Evolutionary conservation across 2,329 filamentous ascomycete species (phyloP), one percentile per base, ranked within the genome.

Genomic region (Fusarium transvaalense): DNA sequence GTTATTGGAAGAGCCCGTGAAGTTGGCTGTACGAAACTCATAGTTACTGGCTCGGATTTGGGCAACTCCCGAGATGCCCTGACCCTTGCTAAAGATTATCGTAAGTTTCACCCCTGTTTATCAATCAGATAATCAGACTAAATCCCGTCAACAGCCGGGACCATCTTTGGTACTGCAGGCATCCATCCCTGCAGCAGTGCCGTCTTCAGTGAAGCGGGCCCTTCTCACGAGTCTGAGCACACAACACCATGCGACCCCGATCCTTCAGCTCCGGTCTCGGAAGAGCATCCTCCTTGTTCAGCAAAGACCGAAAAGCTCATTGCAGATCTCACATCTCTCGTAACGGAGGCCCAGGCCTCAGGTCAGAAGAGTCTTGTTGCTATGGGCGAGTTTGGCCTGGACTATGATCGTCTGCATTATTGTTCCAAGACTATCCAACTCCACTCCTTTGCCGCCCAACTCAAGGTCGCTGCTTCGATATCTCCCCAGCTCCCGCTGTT

Each of bases 311-410:
- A 76, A 13, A 75, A 78, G 41, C 83, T 87, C 75, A 84, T 94
- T 23, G 66, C 80, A 1, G 84, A 87, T 31, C 85, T 98, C n/a
- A 84, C 85, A 43, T 76, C 81, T 9, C 82, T 97, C 4, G 88
- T 94, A 6, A 75, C 85, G 3, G 80, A 88, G 35, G 86, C 88
- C 1, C 88, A 88, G 19, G 67, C 79, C 4, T 77, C 79, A 8
- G 78, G 87, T 0, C 66, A 71, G 37, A 64, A 73, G 39, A 69
- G 71, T 37, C 85, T 92, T 39, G 90, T 93, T 1, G 95, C 96
- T 9, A 94, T 97, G 77, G 96, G 96, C 48, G 96, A 99, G 80
- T 93, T 99, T 66, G 96, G 96, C 3, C 90, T 99, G 6, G 96
- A 99, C 81, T 99, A 98, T 77, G 96, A 99, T 81, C 89, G 96